These are phyloP conservation scores for Apiotrichum veenhuisii DNA, from an alignment of 1,284 basidiomycete genomes.

Conservation along the genomic window DNA sequence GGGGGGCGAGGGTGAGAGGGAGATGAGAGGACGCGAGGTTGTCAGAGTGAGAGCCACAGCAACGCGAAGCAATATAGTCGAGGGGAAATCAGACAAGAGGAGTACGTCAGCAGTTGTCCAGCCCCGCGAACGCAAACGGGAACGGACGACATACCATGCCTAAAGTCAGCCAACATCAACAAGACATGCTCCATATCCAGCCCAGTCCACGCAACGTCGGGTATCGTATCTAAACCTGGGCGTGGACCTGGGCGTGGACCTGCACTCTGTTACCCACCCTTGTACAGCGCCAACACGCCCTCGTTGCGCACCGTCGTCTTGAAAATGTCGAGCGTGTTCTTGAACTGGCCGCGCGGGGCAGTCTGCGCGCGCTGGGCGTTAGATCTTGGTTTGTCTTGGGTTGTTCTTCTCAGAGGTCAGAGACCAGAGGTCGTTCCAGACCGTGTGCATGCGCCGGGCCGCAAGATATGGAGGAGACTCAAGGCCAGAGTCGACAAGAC, in stretches of 20 bases:
- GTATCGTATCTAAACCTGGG: too few relatives aligned
- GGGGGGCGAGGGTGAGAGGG: neutral
- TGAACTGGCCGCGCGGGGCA: slow-evolving; percentile 57
- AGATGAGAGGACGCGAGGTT: neutral
- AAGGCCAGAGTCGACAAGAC: too few relatives aligned
- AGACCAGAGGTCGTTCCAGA: too few relatives aligned
- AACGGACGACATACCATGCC: slow-evolving; percentile 20
- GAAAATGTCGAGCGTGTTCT: slow-evolving; percentile 87
- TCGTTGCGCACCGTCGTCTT: slow-evolving; percentile 76
- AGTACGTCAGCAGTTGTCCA: too few relatives aligned
- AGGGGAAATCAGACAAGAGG: too few relatives aligned
- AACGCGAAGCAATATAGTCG: too few relatives aligned
- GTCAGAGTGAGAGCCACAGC: neutral
- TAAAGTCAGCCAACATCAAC: neutral
- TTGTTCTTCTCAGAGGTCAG: too few relatives aligned
- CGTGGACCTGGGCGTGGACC: too few relatives aligned
- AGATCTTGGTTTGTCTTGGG: neutral
- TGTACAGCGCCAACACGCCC: slow-evolving; percentile 85
- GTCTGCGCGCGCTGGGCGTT: slow-evolving; percentile 51
- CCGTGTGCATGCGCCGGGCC: too few relatives aligned
- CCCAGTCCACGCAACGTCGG: neutral
- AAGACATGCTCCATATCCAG: neutral
- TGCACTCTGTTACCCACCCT: slow-evolving; percentile 70
- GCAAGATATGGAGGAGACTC: too few relatives aligned
- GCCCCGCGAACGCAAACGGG: too few relatives aligned